Base-by-base conservation (phyloP, 1,284 basidiomycete genomes). In the Baeospora myosura region DNA sequence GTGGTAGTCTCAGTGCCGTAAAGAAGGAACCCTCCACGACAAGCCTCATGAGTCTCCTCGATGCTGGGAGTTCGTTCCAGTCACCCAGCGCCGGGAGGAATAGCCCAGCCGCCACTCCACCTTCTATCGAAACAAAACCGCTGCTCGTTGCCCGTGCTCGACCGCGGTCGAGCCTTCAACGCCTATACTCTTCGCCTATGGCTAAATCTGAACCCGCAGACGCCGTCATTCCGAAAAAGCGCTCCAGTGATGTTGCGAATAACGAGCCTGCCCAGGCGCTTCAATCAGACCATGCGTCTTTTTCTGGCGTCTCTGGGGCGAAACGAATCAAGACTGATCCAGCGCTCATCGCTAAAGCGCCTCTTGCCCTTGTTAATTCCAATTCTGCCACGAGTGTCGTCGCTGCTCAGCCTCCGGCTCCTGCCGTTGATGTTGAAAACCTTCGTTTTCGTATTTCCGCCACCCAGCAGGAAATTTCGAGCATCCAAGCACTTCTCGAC, bases 141-240 rank as follows among this genome's bases (percentile, higher is more conserved):
- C 8, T 29, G n/a, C n/a, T n/a, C 26, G 26, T 29, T 29, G 26
- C n/a, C 7, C 12, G 16, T 14, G 12, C 7, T 7, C 8, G 7
- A 8, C 32, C 32, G 7, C 38, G 28, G 7, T 52, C 44, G 18
- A 49, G 48, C 38, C 44, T 55, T 16, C 44, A 49, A 38, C 49
- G 43, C 26, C 38, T 37, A 23, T 18, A 35, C 16, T 26, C 29
- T 5, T n/a, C 14, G 25, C 3, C 11, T n/a, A 24, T 18, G n/a
- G 47, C 60, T 39, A 69, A 68, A 43, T 44, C 57, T 2, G 66
- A 65, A 47, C 49, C 55, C 12, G 20, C 42, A 1, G 60, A 61
- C n/a, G 8, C 52, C n/a, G 48, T 48, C 18, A 44, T 65, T 26
- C 58, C 64, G 18, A 56, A 48, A 17, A 70, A 70, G 51, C 64